Evolutionary conservation across 441 rosid genomes (phyloP).

Genomic region (Pelargonium myrrhifolium): DNA sequence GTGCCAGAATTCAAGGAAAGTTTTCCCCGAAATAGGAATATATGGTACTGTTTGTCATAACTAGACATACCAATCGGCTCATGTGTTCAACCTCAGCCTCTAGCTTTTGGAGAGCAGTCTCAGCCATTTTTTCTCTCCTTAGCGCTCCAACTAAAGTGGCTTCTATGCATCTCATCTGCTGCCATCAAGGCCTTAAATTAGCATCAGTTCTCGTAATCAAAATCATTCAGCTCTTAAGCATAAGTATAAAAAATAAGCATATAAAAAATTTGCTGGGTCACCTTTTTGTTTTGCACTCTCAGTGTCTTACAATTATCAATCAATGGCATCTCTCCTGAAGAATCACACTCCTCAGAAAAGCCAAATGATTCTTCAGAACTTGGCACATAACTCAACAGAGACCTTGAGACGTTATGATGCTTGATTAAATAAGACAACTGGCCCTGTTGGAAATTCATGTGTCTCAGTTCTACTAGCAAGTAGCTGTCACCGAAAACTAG

Average conservation of each 20-base stretch:
- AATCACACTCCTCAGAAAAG: slow-evolving; percentile 34
- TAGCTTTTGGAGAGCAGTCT: slow-evolving; percentile 67
- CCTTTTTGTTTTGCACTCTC: slow-evolving; percentile 38
- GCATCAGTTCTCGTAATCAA: slow-evolving; percentile 7
- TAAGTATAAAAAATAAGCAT: background rate
- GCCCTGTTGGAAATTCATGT: slow-evolving; percentile 38
- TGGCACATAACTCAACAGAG: slow-evolving; percentile 40
- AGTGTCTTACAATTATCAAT: slow-evolving; percentile 25
- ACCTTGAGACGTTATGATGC: slow-evolving; percentile 70
- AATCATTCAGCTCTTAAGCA: slow-evolving; percentile 14
- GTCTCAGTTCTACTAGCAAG: slow-evolving; percentile 16
- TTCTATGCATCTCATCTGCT: slow-evolving; percentile 81
- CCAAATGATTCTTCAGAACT: slow-evolving; percentile 58
- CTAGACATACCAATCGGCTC: slow-evolving; percentile 68
- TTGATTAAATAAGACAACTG: slow-evolving; percentile 73
- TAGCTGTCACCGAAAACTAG: background rate
- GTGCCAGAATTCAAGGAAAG: slow-evolving; percentile 7
- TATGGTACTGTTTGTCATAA: slow-evolving; percentile 7
- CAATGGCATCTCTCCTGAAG: slow-evolving; percentile 16
- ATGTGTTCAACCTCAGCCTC: slow-evolving; percentile 93
- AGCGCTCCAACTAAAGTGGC: slow-evolving; percentile 84
- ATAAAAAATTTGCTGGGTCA: slow-evolving; percentile 20
- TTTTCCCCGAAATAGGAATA: slow-evolving; percentile 3
- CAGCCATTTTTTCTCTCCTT: slow-evolving; percentile 96
- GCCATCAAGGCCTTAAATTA: slow-evolving; percentile 19